These are phyloP conservation scores for Tolypocladium endophyticum DNA, from an alignment of 2,329 filamentous ascomycete species.

Conservation along the genomic window DNA sequence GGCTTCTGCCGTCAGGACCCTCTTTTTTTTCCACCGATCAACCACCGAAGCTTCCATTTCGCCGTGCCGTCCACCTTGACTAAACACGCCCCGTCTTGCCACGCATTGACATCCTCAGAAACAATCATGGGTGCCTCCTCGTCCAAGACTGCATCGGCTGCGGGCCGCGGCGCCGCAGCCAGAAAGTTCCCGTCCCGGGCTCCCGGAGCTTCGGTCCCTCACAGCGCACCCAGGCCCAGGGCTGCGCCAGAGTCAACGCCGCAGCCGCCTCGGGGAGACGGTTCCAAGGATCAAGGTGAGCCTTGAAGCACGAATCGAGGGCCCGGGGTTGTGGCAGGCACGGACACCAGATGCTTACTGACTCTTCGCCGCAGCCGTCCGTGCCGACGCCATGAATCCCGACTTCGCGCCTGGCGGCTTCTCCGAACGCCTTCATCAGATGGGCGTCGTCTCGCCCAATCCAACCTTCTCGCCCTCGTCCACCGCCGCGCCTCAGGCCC, in stretches of 20 bases:
- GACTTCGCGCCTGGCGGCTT: conserved; percentile 32
- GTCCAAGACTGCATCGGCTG: conserved; percentile 29
- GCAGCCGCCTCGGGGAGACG: conserved; percentile 2
- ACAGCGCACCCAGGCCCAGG: conserved; percentile 7
- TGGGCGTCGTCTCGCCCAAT: conserved; percentile 44
- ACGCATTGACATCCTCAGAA: not conserved
- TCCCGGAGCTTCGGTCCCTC: conserved; percentile 12
- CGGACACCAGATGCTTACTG: not conserved
- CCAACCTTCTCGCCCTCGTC: conserved; percentile 44
- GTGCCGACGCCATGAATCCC: conserved; percentile 28
- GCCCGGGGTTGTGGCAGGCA: not conserved
- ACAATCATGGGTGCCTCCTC: conserved; percentile 31
- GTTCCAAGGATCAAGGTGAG: conserved; percentile 11
- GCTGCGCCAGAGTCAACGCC: not conserved
- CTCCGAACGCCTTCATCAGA: conserved; percentile 38
- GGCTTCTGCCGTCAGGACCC: not conserved
- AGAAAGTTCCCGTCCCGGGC: conserved; percentile 35
- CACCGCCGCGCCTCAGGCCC: conserved; percentile 19
- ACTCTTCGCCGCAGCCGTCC: conserved; percentile 20
- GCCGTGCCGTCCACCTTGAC: not conserved
- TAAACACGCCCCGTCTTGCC: not conserved
- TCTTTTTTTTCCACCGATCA: not conserved
- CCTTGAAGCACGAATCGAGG: not conserved
- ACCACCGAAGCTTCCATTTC: not conserved
- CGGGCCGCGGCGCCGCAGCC: conserved; percentile 16